A percentile compares a stretch with the other conserved stretches of the same genome.
These are phyloP conservation scores for Crithidia brevicula DNA, from an alignment of 208 protist species.

Conservation along the genomic window DNA sequence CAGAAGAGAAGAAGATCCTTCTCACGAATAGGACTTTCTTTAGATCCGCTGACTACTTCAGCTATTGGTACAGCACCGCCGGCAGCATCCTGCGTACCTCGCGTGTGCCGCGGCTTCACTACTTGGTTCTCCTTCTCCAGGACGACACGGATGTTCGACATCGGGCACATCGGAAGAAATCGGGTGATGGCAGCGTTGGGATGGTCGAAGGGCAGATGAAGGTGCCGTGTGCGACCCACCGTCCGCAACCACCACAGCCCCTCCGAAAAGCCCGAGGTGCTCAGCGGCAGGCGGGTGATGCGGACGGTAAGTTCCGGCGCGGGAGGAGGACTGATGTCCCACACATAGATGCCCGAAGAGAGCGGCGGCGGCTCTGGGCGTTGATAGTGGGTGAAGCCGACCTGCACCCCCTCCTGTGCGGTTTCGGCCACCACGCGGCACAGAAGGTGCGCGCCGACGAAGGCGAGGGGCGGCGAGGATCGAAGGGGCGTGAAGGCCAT, in stretches of 20 bases:
- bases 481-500: neutral
- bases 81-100: neutral
- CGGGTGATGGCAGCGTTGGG: neutral
- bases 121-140: neutral
- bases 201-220: neutral
- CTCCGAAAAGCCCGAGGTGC: neutral
- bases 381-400: slow-evolving; percentile 9
- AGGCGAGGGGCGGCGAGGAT: neutral
- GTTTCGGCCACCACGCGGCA: neutral
- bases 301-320: neutral
- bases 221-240: neutral
- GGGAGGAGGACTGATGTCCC: neutral
- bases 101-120: neutral
- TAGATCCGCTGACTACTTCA: neutral
- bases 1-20: neutral
- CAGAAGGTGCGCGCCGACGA: neutral
- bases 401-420: neutral
- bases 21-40: neutral
- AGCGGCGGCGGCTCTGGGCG: neutral
- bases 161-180: neutral
- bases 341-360: neutral
- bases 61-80: neutral
- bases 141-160: neutral
- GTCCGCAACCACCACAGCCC: slow-evolving; percentile 5
- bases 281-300: neutral